Evolutionary conservation across 2,329 filamentous ascomycete species (phyloP), one percentile per base, ranked within the genome.

Genomic region (Aaosphaeria pasadenensis): DNA sequence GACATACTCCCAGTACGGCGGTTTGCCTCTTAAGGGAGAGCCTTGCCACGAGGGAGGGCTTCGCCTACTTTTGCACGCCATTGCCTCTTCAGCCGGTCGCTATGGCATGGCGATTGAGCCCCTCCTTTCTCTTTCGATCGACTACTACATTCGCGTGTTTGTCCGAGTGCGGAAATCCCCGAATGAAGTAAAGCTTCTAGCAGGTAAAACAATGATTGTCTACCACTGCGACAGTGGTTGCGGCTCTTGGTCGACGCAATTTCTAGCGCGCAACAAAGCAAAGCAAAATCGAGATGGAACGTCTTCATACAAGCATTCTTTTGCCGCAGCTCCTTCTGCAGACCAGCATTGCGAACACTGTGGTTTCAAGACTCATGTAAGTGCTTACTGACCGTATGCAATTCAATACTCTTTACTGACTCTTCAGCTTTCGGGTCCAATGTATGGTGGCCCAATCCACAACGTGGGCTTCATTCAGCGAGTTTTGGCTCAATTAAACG

Each of bases 111-210:
- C 89, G 0, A 90, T 97, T 49, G 91, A 97, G 69, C 94, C 94
- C 0, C 79, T 96, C 4, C 80, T 99, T 7, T 96, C 90, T 5
- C 80, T 99, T 1, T 96, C 90, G 3, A 96, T 97, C 53, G 94
- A 99, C 70, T 99, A 95, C 69, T 99, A 99, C 66, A 85, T 87
- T 17, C 84, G 95, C 41, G 79, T 96, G 2, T 99, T 97, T 65
- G 86, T 99, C 41, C 84, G 87, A 17, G 81, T 99, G 33, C 80
- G 82, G 51, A 89, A 84, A 57, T 90, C 89, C 4, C 88, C 91
- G 0, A 86, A 86, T 4, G 86, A 90, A 46, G 91, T 96, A 64
- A 99, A 97, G 69, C 91, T 95, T 54, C 78, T 91, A 17, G 89
- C 90, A 2, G 87, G 89, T 33, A 96, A 92, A 70, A 94, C 88